Base-by-base conservation (phyloP, 208 protist species). In the Porcisia deanei region DNA sequence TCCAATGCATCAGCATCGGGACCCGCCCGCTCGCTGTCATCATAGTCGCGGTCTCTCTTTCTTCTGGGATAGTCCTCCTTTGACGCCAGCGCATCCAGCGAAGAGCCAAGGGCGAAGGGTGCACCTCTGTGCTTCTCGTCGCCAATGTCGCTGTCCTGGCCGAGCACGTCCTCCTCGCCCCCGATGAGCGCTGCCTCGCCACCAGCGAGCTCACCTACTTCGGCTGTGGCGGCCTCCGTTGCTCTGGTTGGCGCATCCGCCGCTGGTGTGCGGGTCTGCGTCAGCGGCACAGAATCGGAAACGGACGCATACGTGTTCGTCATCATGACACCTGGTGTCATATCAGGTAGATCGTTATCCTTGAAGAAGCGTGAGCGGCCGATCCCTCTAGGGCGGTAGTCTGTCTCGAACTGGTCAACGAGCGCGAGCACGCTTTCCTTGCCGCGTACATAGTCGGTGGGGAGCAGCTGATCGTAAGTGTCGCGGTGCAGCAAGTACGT, bases 301-400 rank as follows among this genome's bases (percentile, higher is more conserved):
- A 79, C 34, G 25, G 70, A 67, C 14, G 60, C 78, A 67, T 86
- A 83, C n/a, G 82, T 82, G 77, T 75, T 83, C 2, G 61, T 52
- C 43, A 83, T 22, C 54, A 73, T 64, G 3, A 69, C 65, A 3
- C 49, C 63, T 9, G 45, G 64, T 34, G 72, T 73, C 30, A 77
- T 53, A 49, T 81, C 73, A 10, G 82, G 73, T 22, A 96, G 85
- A 55, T 88, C 86, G 69, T 94, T 94, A 30, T 87, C 65, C 75
- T 94, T 88, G 34, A 93, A 67, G 77, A 94, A 96, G 30, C 82
- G 81, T 49, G 78, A 34, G 43, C 90, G 88, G 14, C 82, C 92
- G 53, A 96, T 61, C n/a, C 92, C 92, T 39, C 88, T 89, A 5
- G 86, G 80, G 63, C 83, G 89, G 82, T 96, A 96, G 77, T 96